phyloP scores from a whole-genome alignment of 1,284 basidiomycete genomes.

The Puccinia hordei region DNA sequence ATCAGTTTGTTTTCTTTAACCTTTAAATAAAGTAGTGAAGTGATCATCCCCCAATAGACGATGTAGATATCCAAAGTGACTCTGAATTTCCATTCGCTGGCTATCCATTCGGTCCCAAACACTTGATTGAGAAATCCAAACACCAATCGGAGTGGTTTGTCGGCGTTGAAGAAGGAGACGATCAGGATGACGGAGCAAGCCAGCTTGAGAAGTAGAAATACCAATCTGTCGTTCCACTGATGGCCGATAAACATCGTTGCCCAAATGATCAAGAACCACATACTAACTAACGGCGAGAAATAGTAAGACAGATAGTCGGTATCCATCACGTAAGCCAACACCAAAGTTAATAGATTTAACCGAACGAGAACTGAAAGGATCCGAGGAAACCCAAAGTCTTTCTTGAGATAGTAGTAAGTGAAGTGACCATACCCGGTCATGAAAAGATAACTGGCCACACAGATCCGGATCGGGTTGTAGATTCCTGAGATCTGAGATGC shows the following conservation, averaged over 20 bases:
- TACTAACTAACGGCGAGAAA: constrained; percentile 74
- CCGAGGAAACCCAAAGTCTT: constrained; percentile 76
- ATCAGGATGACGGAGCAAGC: constrained; percentile 67
- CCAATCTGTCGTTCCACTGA: constrained; percentile 71
- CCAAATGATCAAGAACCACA: constrained; percentile 79
- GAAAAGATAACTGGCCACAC: constrained; percentile 82
- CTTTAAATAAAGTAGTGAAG: constrained; percentile 74
- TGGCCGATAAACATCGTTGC: constrained; percentile 72
- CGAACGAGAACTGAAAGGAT: constrained; percentile 73
- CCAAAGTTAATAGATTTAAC: constrained; percentile 76
- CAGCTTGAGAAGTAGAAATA: constrained; percentile 73
- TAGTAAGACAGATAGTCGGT: constrained; percentile 86
- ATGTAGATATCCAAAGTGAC: constrained; percentile 83
- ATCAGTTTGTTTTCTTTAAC: constrained; percentile 71
- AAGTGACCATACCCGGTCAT: constrained; percentile 70
- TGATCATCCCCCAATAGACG: constrained; percentile 80
- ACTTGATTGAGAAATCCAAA: constrained; percentile 70
- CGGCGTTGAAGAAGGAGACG: constrained; percentile 70
- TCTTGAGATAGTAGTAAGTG: constrained; percentile 78
- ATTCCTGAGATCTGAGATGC: constrained; percentile 84
- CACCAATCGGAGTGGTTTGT: constrained; percentile 67
- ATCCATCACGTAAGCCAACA: constrained; percentile 83
- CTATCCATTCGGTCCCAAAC: constrained; percentile 77
- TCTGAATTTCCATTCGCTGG: constrained; percentile 81
- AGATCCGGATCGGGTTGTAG: constrained; percentile 81